Evolutionary conservation across 768 basidiomycete species (phyloP).

Genomic region (Rhizopogon sp.): DNA sequence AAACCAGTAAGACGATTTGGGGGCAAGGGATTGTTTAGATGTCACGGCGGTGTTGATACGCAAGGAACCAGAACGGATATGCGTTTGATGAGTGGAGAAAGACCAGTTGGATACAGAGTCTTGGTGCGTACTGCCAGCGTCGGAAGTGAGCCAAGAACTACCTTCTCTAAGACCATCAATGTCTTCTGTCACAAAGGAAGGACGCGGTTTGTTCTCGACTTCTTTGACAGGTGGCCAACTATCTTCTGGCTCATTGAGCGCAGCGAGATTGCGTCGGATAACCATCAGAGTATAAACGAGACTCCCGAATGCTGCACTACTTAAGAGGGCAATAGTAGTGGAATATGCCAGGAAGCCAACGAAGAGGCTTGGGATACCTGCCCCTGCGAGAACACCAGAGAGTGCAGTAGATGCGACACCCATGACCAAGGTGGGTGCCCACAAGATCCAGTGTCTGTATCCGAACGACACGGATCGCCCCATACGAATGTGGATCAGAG

Average conservation of each 20-base stretch:
- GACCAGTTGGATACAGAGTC: slow-evolving; percentile 68
- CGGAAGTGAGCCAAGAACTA: slow-evolving; percentile 78
- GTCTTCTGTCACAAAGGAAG: slow-evolving; percentile 67
- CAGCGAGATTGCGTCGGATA: slow-evolving; percentile 60
- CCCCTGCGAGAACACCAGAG: slow-evolving; percentile 52
- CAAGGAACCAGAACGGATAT: slow-evolving; percentile 22
- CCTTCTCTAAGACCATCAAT: slow-evolving; percentile 70
- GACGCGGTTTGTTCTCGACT: slow-evolving; percentile 49
- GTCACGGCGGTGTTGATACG: slow-evolving; percentile 17
- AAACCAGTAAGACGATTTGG: slow-evolving; percentile 64
- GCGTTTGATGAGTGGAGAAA: slow-evolving; percentile 63
- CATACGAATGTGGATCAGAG: slow-evolving; percentile 66
- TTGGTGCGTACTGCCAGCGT: slow-evolving; percentile 44
- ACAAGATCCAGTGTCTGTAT: slow-evolving; percentile 66
- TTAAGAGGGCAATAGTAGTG: slow-evolving; percentile 44
- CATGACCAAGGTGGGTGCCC: slow-evolving; percentile 58
- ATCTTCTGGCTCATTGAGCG: slow-evolving; percentile 46
- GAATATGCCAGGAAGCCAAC: slow-evolving; percentile 58
- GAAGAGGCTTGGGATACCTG: slow-evolving; percentile 51
- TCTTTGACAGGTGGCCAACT: slow-evolving; percentile 57
- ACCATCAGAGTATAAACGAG: slow-evolving; percentile 58
- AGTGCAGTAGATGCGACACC: slow-evolving; percentile 52
- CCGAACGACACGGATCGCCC: slow-evolving; percentile 69
- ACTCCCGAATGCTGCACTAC: slow-evolving; percentile 49
- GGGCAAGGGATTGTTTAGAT: slow-evolving; percentile 28